These are phyloP conservation scores for Aspergillus udagawae DNA, from an alignment of 2,329 filamentous ascomycete genomes.

Conservation along the genomic window DNA sequence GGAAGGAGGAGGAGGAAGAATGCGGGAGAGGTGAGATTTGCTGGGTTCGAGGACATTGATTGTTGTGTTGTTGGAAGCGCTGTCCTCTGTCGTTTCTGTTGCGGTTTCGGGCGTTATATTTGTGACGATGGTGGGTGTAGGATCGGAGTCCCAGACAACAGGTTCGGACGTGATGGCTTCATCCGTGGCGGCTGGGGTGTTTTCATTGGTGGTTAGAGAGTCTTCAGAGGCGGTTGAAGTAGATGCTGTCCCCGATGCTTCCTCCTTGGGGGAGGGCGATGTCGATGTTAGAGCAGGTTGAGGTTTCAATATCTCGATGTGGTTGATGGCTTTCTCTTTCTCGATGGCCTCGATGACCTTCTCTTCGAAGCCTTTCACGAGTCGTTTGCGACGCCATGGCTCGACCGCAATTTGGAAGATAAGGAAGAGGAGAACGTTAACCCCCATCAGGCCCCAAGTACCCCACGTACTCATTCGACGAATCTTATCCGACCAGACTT, in stretches of 20 bases:
- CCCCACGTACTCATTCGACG: conserved; percentile 96
- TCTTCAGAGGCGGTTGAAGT: background rate
- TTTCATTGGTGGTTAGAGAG: background rate
- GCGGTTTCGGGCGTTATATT: background rate
- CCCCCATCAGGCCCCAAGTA: conserved; percentile 95
- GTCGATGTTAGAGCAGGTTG: conserved; percentile 5
- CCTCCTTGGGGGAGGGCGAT: background rate
- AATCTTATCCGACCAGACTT: conserved; percentile 98
- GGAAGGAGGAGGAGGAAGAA: conserved; percentile 22
- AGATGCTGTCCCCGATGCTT: background rate
- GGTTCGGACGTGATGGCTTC: conserved; percentile 1
- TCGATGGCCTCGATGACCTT: conserved; percentile 68
- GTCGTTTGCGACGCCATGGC: conserved; percentile 77
- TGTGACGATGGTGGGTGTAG: background rate
- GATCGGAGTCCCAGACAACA: conserved; percentile 1
- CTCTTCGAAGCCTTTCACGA: conserved; percentile 79
- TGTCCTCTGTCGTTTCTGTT: conserved; percentile 1
- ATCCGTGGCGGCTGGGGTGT: background rate
- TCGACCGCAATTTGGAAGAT: conserved; percentile 85
- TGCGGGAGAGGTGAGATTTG: conserved; percentile 21
- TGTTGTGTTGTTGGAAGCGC: background rate
- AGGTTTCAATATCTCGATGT: conserved; percentile 6
- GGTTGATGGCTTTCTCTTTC: conserved; percentile 54
- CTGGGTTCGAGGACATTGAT: conserved; percentile 13
- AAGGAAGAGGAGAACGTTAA: conserved; percentile 87